A percentile compares a stretch with the other conserved stretches of the same genome.
phyloP scores from a whole-genome alignment of 2,329 filamentous ascomycete species.

The Ophiosphaerella narmari region DNA sequence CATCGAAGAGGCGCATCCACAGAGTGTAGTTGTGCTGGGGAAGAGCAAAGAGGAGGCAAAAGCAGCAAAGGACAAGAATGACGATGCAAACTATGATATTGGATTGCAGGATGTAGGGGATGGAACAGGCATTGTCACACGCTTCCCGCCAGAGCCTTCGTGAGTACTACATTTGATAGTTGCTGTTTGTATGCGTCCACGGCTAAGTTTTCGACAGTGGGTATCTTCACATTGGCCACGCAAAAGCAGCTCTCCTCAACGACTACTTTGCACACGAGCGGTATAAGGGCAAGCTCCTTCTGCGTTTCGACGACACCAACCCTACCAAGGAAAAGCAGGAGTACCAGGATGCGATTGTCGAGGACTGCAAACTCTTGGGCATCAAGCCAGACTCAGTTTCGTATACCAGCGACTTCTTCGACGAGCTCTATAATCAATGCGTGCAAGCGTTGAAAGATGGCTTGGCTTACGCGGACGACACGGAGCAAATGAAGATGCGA shows the following conservation, averaged over 20 bases:
- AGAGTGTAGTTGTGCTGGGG: constrained; percentile 69
- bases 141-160: constrained; percentile 94
- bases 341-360: constrained; percentile 89
- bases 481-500: constrained; percentile 85
- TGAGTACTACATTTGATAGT: constrained; percentile 49
- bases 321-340: constrained; percentile 97
- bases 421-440: constrained; percentile 85
- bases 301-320: constrained; percentile 97
- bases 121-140: constrained; percentile 74
- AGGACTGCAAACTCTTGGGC: constrained; percentile 89
- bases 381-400: constrained; percentile 85
- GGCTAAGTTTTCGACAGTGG: constrained; percentile 51
- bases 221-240: constrained; percentile 94
- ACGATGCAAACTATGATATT: constrained; percentile 87
- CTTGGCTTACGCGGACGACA: constrained; percentile 93
- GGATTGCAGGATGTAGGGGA: constrained; percentile 82
- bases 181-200: not conserved
- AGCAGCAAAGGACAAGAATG: constrained; percentile 73
- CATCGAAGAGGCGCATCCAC: constrained; percentile 79
- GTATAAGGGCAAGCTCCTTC: constrained; percentile 86
- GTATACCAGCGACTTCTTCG: constrained; percentile 95
- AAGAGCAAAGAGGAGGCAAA: constrained; percentile 48
- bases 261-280: constrained; percentile 96
- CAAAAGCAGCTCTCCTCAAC: constrained; percentile 90
- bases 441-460: constrained; percentile 84